Evolutionary conservation across 2,329 filamentous ascomycete genomes (phyloP), one percentile per base, ranked within the genome.

Genomic region (Myriosclerotinia scirpicola): DNA sequence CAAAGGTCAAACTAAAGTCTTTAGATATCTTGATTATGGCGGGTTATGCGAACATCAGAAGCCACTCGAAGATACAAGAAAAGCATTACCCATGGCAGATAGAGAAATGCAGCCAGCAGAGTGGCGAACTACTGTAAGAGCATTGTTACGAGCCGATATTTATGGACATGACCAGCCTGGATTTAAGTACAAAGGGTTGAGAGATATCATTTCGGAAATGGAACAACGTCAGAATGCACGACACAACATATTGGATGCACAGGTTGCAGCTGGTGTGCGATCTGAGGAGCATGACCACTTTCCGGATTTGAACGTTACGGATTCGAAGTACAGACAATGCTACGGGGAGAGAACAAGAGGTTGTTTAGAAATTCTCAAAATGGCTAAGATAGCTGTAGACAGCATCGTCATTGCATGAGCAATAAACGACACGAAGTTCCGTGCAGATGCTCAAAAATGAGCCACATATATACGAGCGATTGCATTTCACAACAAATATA

Each of bases 61-160:
- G 20, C 61, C 63, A 15, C 40, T 69, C 20, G 30, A 67, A 12
- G 58, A 70, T 30, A 52, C 65, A 17, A 60, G 53, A 14, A 26
- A 58, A 12, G 22, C 11, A 52, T 40, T 44, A 4, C n/a, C 53
- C 34, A 22, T 58, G 9, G 42, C 40, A 30, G 48, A 64, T 42
- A 66, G 34, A 17, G 75, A 79, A 53, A 80, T 88, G 76, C 78
- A 82, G 38, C 84, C 86, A 0, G 75, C 78, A 5, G 75, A 82
- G 70, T 89, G 86, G 86, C 78, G 85, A 46, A 77, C 80, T 9
- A 80, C 80, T 2, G 80, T 87, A 52, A 80, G 85, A 17, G 82
- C 82, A 2, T 76, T 88, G 66, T 76, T 88, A 22, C 82, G 81
- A 67, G 71, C 84, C 15, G 86, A 88, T 71, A 81, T 88, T 9